A percentile compares a stretch with the other conserved stretches of the same genome.
These are phyloP conservation scores for Gymnopus androsaceus DNA, from an alignment of 1,284 basidiomycete genomes.

Conservation along the genomic window DNA sequence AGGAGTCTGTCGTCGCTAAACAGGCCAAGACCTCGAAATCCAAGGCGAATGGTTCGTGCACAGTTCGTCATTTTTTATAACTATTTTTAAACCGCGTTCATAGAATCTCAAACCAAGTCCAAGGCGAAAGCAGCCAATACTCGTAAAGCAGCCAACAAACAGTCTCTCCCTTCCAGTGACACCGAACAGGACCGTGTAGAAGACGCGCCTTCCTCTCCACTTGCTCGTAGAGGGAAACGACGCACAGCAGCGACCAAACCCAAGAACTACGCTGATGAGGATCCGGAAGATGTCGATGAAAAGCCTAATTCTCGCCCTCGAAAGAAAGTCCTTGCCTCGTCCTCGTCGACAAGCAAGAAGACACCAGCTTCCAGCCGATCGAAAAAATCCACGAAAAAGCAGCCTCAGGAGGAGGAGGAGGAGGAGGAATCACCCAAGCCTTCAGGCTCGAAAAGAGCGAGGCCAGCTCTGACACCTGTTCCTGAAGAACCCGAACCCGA, in stretches of 20 bases:
- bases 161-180: background rate
- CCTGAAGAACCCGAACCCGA: conserved; percentile 13
- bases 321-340: background rate
- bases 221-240: background rate
- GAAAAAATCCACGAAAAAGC: background rate
- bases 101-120: no score
- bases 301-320: background rate
- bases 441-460: background rate
- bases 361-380: background rate
- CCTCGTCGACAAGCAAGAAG: background rate
- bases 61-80: no score
- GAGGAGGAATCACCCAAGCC: background rate
- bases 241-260: background rate
- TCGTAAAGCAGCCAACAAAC: background rate
- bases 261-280: conserved; percentile 1
- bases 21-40: background rate
- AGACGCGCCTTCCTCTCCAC: background rate
- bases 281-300: background rate
- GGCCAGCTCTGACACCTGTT: conserved; percentile 3
- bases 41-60: background rate
- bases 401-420: background rate
- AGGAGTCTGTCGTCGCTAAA: no score
- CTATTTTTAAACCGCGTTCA: no score
- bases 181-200: background rate
- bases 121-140: background rate